phyloP scores from a whole-genome alignment of 345 rosid genomes.

The Boechera divaricarpa region DNA sequence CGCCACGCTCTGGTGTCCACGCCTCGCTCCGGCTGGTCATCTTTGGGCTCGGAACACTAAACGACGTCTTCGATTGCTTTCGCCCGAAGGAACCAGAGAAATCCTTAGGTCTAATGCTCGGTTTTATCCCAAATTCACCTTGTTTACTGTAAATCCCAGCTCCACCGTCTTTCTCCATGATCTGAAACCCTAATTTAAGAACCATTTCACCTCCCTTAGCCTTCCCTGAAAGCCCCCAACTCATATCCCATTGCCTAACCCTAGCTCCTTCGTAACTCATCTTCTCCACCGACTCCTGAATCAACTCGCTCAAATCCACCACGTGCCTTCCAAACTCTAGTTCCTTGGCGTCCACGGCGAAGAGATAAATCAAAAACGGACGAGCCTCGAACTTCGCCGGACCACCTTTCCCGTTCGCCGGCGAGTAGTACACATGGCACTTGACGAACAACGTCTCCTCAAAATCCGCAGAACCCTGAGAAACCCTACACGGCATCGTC shows the following conservation, averaged over 20 bases:
- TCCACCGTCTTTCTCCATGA: conserved; percentile 96
- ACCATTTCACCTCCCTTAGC: conserved; percentile 92
- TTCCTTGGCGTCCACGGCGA: conserved; percentile 83
- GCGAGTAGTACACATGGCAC: conserved; percentile 76
- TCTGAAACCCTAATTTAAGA: conserved; percentile 84
- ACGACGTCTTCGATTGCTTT: conserved; percentile 80
- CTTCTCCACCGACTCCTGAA: conserved; percentile 85
- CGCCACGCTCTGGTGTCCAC: conserved; percentile 66
- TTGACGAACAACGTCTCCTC: conserved; percentile 86
- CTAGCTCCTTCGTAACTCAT: conserved; percentile 69
- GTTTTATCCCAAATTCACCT: conserved; percentile 58
- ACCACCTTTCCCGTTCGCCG: conserved; percentile 56
- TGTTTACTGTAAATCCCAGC: conserved; percentile 77
- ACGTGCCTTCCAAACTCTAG: conserved; percentile 74
- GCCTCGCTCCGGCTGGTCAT: conserved; percentile 60
- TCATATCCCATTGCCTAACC: conserved; percentile 90
- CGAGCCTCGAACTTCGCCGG: conserved; percentile 77
- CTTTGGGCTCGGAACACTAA: conserved; percentile 91
- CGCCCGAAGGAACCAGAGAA: conserved; percentile 65
- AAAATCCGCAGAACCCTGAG: conserved; percentile 89
- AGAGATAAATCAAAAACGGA: conserved; percentile 68
- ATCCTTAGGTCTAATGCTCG: conserved; percentile 45
- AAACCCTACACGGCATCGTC: conserved; percentile 92
- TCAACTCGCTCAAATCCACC: conserved; percentile 72
- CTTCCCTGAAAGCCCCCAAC: conserved; percentile 75